These are phyloP conservation scores for Claviceps sp. DNA, from an alignment of 2,329 filamentous ascomycete genomes.

Conservation along the genomic window DNA sequence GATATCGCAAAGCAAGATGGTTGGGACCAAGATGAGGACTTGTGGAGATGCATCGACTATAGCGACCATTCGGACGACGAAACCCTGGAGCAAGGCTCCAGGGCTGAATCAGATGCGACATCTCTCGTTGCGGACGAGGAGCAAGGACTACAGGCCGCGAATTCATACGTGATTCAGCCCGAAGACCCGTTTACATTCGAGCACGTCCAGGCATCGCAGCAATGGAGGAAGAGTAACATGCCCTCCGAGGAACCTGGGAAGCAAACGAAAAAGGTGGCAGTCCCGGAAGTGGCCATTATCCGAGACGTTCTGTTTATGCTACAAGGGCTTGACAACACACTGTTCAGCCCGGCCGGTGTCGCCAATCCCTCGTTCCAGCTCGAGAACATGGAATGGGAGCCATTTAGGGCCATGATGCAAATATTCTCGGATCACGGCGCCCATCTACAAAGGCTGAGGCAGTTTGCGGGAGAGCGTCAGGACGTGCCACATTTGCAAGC, in stretches of 20 bases:
- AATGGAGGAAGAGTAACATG: slow-evolving; percentile 20
- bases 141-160: slow-evolving; percentile 12
- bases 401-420: slow-evolving; percentile 33
- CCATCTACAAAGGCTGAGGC: slow-evolving; percentile 31
- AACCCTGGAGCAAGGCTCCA: slow-evolving; percentile 20
- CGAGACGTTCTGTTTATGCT: slow-evolving; percentile 80
- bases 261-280: slow-evolving; percentile 24
- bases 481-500: slow-evolving; percentile 51
- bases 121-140: slow-evolving; percentile 19
- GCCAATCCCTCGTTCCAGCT: slow-evolving; percentile 32
- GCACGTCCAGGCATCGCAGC: slow-evolving; percentile 19
- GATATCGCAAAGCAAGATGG: slow-evolving; percentile 68
- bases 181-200: slow-evolving; percentile 19
- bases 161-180: slow-evolving; percentile 22
- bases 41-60: slow-evolving; percentile 63
- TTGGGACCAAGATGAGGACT: slow-evolving; percentile 48
- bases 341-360: slow-evolving; percentile 42
- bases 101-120: slow-evolving; percentile 23
- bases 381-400: slow-evolving; percentile 33
- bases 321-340: slow-evolving; percentile 57
- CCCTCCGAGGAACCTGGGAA: slow-evolving; percentile 22
- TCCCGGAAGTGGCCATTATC: slow-evolving; percentile 60
- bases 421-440: slow-evolving; percentile 34
- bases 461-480: slow-evolving; percentile 29
- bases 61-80: slow-evolving; percentile 50